Base-by-base conservation (phyloP, 2,329 filamentous ascomycete species). In the Fusarium sambucinum region DNA sequence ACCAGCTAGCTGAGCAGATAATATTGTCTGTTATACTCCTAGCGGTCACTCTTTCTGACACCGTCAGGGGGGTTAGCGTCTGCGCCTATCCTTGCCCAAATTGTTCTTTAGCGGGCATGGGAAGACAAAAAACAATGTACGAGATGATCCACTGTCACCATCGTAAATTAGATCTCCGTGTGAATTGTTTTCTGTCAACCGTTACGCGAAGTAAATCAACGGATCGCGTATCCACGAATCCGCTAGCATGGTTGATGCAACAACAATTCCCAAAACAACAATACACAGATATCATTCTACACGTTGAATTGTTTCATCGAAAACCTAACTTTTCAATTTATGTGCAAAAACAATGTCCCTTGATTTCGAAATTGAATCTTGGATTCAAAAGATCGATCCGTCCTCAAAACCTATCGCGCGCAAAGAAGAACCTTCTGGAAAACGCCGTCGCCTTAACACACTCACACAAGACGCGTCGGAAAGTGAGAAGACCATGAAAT, bases 381-480 rank as follows among this genome's bases (percentile, higher is more conserved):
- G 46, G 46, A 35, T 50, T 4, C 46, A 35, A 13, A 16, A 50
- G 0, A 50, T 50, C 10, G 19, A 50, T 6, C 21, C 21, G 2
- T 7, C 46, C 23, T 50, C 46, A 10, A 50, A 37, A 19, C 46
- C 17, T 8, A 27, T 16, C 17, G 12, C 21, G 27, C 32, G 32
- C 11, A 37, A 37, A 27, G 46, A 37, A 6, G 35, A 37, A 17
- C 46, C 46, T 14, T 50, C 13, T 16, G 35, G 25, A 14, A 57
- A 57, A 6, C 54, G 54, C 29, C 54, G 47, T 21, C 54, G 54
- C 14, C 17, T 57, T 13, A 57, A 54, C 1, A 30, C 17, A 12
- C 21, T 38, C 2, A 35, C 46, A 6, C 6, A 37, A n/a, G 23
- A 41, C 29, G 46, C 54, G 27, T 57, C 54, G 8, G 46, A 29